Conservation (phyloP, 1,284 basidiomycete species). For the Takashimella tepidaria region DNA sequence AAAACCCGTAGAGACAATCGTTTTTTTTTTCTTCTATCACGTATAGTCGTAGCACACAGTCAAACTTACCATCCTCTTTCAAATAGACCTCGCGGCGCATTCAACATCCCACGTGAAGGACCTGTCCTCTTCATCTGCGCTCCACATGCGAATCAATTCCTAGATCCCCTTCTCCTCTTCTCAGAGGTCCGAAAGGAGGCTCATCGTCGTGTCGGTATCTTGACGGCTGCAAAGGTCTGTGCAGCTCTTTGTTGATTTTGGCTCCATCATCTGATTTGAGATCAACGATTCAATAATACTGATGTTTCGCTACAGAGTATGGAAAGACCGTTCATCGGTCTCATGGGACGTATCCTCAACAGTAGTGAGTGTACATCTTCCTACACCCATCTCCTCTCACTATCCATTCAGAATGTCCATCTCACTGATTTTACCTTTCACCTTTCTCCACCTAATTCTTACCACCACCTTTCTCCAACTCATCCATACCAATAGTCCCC, state of each 20-base stretch:
- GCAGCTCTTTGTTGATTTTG: too few species aligned
- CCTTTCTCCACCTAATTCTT: constrained; percentile 9
- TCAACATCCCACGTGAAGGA: constrained; percentile 86
- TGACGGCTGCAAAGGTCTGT: constrained; percentile 77
- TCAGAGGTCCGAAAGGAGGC: constrained; percentile 85
- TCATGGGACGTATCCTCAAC: constrained; percentile 78
- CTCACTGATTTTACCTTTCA: not conserved
- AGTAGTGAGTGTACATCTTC: constrained; percentile 64
- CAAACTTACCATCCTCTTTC: constrained; percentile 1
- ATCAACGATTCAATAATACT: not conserved
- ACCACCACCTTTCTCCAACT: constrained; percentile 20
- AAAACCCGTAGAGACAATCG: not conserved
- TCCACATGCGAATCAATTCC: constrained; percentile 96
- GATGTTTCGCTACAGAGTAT: constrained; percentile 35
- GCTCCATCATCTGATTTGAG: not conserved
- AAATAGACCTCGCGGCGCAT: constrained; percentile 72
- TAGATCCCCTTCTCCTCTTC: constrained; percentile 85
- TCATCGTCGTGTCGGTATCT: constrained; percentile 75
- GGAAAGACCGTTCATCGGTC: constrained; percentile 57
- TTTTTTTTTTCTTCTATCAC: not conserved
- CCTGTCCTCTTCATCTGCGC: constrained; percentile 95
- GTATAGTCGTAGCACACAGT: not conserved
- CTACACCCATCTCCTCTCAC: too few species aligned
- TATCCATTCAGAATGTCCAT: not conserved
- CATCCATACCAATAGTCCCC: constrained; percentile 59